These are phyloP conservation scores for Xylogone sp. DNA, from an alignment of 2,329 filamentous ascomycete species.

Conservation along the genomic window DNA sequence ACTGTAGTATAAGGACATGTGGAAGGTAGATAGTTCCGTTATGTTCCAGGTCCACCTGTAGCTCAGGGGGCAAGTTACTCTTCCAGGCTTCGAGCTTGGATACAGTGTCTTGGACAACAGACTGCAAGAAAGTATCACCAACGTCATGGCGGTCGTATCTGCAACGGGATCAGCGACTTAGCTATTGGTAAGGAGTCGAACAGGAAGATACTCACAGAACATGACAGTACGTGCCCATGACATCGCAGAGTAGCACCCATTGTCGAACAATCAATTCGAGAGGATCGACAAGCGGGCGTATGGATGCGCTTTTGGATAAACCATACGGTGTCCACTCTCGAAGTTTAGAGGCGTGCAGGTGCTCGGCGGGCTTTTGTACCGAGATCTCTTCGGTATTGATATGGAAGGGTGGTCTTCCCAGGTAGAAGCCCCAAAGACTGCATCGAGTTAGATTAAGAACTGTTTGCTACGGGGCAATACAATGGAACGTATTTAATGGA, in stretches of 20 bases:
- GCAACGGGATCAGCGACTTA: not conserved
- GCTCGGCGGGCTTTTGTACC: constrained; percentile 31
- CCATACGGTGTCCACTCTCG: constrained; percentile 30
- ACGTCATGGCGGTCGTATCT: constrained; percentile 12
- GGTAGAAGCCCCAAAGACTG: constrained; percentile 38
- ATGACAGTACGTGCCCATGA: not conserved
- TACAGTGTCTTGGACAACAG: not conserved
- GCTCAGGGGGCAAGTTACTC: not conserved
- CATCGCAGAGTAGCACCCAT: not conserved
- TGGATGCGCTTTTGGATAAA: not conserved
- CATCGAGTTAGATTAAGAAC: constrained; percentile 1
- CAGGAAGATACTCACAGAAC: not conserved
- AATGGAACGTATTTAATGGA: not conserved
- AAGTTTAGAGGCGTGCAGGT: constrained; percentile 16
- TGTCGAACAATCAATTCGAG: not conserved
- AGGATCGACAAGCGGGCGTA: not conserved
- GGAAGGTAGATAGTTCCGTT: not conserved
- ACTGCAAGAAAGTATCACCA: constrained; percentile 21
- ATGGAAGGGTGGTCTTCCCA: constrained; percentile 35
- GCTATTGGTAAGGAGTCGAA: no score
- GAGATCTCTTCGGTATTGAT: constrained; percentile 36
- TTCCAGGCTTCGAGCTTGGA: not conserved
- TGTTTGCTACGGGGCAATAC: not conserved
- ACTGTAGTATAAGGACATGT: not conserved
- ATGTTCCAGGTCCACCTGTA: not conserved